Evolutionary conservation across 2,329 filamentous ascomycete species (phyloP), one percentile per base, ranked within the genome.

Genomic region (Phialophora macrospora): DNA sequence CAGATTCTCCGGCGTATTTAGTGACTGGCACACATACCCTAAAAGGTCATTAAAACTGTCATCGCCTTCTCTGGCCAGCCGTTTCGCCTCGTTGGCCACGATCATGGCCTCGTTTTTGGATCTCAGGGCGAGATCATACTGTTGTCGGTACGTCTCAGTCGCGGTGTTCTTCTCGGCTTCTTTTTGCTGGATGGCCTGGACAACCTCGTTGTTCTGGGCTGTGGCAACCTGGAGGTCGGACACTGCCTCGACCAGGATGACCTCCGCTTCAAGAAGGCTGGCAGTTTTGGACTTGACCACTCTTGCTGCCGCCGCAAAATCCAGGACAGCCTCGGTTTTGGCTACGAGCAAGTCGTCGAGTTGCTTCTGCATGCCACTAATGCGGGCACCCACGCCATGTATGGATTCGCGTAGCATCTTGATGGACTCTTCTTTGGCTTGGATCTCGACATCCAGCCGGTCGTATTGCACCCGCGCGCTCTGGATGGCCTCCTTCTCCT

Each of bases 201-300:
- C 81, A 64, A 92, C 86, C 55, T 86, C 81, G 8, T 76, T 72
- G 71, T 92, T 92, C 64, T 88, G 88, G 17, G 81, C 80, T 72
- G 86, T 85, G n/a, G 97, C 81, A 5, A 85, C 85, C 52, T 87
- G 82, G 2, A 90, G 77, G 73, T 99, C 95, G 0, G 93, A 97
- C n/a, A 82, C 77, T 1, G 92, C 93, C 80, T 99, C 95, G 32
- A 96, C 85, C 0, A 85, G 80, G 67, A 87, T 83, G 52, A 97
- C 83, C 70, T 91, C 85, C 1, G 86, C 87, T 72, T 93, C 88
- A 17, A 93, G 77, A 11, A 92, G 79, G 14, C 85, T 84, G 54
- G 88, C 83, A 60, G 90, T 87, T 5, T 87, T 82, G 56, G 81
- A 77, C 14, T 86, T 85, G 52, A 96, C 84, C 22, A 78, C 74